These are phyloP conservation scores for Aspergillus melleus DNA, from an alignment of 2,329 filamentous ascomycete species.

Conservation along the genomic window DNA sequence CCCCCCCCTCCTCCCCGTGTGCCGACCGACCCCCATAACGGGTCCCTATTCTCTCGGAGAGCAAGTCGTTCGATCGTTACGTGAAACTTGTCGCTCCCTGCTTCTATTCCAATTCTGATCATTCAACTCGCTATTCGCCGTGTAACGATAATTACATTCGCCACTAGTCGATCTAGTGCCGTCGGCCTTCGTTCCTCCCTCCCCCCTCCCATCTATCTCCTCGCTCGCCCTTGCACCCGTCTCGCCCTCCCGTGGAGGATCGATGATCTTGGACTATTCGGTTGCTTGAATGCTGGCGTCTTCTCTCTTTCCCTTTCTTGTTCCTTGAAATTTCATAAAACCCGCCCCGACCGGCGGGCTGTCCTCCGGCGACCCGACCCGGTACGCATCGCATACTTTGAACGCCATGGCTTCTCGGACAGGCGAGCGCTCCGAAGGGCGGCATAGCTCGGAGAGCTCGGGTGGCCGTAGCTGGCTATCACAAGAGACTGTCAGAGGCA, in stretches of 20 bases:
- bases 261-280: neutral
- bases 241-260: neutral
- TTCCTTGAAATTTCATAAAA: slow-evolving; percentile 7
- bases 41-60: neutral
- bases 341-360: neutral
- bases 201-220: neutral
- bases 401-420: slow-evolving; percentile 36
- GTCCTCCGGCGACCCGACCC: neutral
- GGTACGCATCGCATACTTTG: slow-evolving; percentile 12
- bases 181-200: neutral
- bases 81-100: neutral
- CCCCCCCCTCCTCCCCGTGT: slow-evolving; percentile 6
- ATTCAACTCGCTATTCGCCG: neutral
- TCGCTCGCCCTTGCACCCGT: neutral
- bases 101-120: slow-evolving; percentile 1
- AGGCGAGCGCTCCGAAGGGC: slow-evolving; percentile 32
- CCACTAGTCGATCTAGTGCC: neutral
- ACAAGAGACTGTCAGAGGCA: slow-evolving; percentile 41
- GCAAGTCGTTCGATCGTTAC: neutral
- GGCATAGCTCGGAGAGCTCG: slow-evolving; percentile 44
- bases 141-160: neutral
- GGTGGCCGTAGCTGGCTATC: slow-evolving; percentile 40
- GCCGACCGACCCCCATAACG: slow-evolving; percentile 6
- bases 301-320: slow-evolving; percentile 10
- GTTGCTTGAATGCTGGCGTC: slow-evolving; percentile 25